Evolutionary conservation across 75 land plant species (phyloP).

Genomic region (Pseudotsuga menziesii): DNA sequence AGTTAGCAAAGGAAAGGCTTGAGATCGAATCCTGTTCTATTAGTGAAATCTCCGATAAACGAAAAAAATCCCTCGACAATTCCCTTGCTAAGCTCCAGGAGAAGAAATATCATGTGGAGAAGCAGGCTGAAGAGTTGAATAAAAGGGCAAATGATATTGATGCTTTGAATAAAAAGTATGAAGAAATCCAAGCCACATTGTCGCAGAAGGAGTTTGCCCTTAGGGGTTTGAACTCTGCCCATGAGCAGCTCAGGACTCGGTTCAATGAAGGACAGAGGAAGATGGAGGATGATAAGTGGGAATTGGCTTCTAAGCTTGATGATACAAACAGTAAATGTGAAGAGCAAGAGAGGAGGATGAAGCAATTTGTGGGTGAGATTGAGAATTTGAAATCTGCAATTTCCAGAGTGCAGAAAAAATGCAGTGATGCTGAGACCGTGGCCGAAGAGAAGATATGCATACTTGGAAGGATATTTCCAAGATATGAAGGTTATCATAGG

Average conservation of each 20-base stretch:
- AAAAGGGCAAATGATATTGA: slow-evolving; percentile 26
- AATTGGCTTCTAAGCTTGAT: slow-evolving; percentile 29
- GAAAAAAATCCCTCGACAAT: slow-evolving; percentile 32
- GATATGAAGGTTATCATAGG: no score
- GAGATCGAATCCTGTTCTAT: slow-evolving; percentile 20
- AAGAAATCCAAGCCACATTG: slow-evolving; percentile 29
- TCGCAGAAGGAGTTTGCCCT: slow-evolving; percentile 28
- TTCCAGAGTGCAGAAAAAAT: slow-evolving; percentile 32
- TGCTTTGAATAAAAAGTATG: slow-evolving; percentile 10
- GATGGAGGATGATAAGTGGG: slow-evolving; percentile 32
- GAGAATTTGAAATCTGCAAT: slow-evolving; percentile 29
- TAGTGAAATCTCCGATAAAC: slow-evolving; percentile 20
- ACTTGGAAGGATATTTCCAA: no score
- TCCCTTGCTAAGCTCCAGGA: slow-evolving; percentile 22
- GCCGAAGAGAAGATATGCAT: slow-evolving; percentile 11
- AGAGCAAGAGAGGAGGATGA: slow-evolving; percentile 26
- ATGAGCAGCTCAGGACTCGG: slow-evolving; percentile 38
- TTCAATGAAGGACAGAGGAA: slow-evolving; percentile 15
- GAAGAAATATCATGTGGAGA: slow-evolving; percentile 22
- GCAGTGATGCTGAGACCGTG: slow-evolving; percentile 23
- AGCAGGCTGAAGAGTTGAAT: slow-evolving; percentile 28
- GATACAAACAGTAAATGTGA: slow-evolving; percentile 35
- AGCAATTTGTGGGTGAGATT: slow-evolving; percentile 28
- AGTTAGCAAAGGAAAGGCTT: slow-evolving; percentile 24
- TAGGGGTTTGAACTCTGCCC: slow-evolving; percentile 18